Evolutionary conservation across 495 filamentous ascomycete species (phyloP).

Genomic region (Penicillium silybi): DNA sequence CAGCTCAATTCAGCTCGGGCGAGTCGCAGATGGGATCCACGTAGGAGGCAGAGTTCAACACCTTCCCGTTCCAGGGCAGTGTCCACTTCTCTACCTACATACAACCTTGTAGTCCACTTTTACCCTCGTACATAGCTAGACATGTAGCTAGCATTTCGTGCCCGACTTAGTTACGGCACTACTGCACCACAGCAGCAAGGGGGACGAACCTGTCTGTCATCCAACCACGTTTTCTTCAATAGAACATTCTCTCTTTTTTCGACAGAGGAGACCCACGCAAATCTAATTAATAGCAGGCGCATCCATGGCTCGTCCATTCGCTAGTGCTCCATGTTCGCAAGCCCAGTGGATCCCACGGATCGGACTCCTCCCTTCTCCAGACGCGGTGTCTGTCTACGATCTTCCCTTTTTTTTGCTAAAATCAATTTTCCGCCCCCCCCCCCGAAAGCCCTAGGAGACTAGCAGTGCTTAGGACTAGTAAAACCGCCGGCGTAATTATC

Average conservation of each 20-base stretch:
- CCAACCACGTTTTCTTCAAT: constrained; percentile 8
- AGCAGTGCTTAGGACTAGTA: background rate
- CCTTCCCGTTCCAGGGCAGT: background rate
- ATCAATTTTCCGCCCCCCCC: constrained; percentile 6
- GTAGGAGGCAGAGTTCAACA: background rate
- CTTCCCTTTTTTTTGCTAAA: constrained; percentile 15
- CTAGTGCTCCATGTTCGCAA: constrained; percentile 9
- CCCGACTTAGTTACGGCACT: background rate
- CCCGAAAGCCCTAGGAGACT: background rate
- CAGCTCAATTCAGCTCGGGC: background rate
- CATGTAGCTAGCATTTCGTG: no score
- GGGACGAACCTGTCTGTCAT: constrained; percentile 4
- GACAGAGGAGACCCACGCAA: background rate
- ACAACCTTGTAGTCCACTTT: background rate
- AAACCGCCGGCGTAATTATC: background rate
- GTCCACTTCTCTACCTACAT: background rate
- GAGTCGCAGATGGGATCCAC: background rate
- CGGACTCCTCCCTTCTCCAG: constrained; percentile 4
- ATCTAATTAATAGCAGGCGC: background rate
- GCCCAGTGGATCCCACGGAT: constrained; percentile 9
- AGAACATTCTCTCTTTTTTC: constrained; percentile 5
- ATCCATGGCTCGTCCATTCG: constrained; percentile 9
- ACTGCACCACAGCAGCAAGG: background rate
- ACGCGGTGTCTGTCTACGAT: constrained; percentile 18
- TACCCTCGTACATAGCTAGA: background rate